Evolutionary conservation across 257 asterid species (phyloP).

Genomic region (Primulina eburnea): DNA sequence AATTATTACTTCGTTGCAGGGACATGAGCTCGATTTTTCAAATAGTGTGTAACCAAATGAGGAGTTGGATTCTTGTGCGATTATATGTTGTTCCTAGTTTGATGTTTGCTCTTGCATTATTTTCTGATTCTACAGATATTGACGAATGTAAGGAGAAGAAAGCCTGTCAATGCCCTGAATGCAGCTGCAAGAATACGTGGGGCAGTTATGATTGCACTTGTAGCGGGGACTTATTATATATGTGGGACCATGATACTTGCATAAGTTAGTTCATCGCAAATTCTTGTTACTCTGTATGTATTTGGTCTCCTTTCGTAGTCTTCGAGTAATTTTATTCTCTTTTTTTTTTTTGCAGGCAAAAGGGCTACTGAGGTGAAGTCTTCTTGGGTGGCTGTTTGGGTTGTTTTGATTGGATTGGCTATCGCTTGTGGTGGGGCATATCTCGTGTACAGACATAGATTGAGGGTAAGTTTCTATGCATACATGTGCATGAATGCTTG

Average conservation of each 20-base stretch:
- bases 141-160: constrained; percentile 79
- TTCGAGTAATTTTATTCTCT: neutral
- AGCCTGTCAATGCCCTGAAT: constrained; percentile 84
- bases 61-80: neutral
- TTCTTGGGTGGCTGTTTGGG: constrained; percentile 67
- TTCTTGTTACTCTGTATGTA: neutral
- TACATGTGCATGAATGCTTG: neutral
- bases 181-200: constrained; percentile 83
- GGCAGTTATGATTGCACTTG: constrained; percentile 86
- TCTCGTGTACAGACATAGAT: constrained; percentile 62
- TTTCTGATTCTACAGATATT: constrained; percentile 41
- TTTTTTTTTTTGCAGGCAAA: constrained; percentile 48
- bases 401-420: constrained; percentile 57
- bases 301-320: neutral
- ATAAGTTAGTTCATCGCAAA: constrained; percentile 52
- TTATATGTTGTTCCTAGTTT: constrained; percentile 6
- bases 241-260: constrained; percentile 86
- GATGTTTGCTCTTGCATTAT: constrained; percentile 12
- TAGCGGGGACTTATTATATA: constrained; percentile 59
- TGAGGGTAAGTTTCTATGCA: constrained; percentile 47
- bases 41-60: neutral
- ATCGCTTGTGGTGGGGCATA: constrained; percentile 66
- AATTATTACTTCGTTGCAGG: neutral
- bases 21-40: neutral
- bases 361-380: constrained; percentile 49